Percentiles rank a stretch among this genome's conserved stretches.
Evolutionary conservation across 345 rosid genomes (phyloP).

Genomic region (Aquilaria yunnanensis): DNA sequence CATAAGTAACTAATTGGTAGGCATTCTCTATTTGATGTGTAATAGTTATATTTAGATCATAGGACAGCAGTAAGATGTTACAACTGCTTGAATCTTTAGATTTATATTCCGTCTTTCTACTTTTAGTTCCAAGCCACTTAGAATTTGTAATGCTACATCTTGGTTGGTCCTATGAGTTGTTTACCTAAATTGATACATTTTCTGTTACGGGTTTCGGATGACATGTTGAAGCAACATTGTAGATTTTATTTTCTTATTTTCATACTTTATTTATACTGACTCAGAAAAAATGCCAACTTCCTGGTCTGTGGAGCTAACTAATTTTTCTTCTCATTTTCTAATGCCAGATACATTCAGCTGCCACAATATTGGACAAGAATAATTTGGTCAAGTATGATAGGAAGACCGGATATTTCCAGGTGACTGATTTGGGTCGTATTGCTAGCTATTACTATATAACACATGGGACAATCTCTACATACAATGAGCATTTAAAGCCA

Average conservation of each 20-base stretch:
- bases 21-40: not conserved
- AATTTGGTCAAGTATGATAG: slow-evolving; percentile 86
- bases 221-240: not conserved
- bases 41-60: too few relatives aligned
- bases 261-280: not conserved
- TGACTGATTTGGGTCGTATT: slow-evolving; percentile 97
- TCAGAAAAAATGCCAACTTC: not conserved
- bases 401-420: slow-evolving; percentile 96
- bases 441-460: slow-evolving; percentile 91
- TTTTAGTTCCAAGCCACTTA: too few relatives aligned
- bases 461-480: slow-evolving; percentile 91
- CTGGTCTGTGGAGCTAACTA: not conserved
- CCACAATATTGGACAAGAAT: slow-evolving; percentile 78
- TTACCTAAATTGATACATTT: not conserved
- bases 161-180: too few relatives aligned
- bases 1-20: not conserved
- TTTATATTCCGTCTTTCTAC: too few relatives aligned
- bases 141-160: too few relatives aligned
- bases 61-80: too few relatives aligned
- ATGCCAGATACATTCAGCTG: slow-evolving; percentile 86
- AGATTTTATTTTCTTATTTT: not conserved
- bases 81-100: too few relatives aligned
- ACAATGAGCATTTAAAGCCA: slow-evolving; percentile 91
- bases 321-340: not conserved
- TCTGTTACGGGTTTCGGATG: not conserved